phyloP scores from a whole-genome alignment of 495 filamentous ascomycete species.

The Niebla homalea region DNA sequence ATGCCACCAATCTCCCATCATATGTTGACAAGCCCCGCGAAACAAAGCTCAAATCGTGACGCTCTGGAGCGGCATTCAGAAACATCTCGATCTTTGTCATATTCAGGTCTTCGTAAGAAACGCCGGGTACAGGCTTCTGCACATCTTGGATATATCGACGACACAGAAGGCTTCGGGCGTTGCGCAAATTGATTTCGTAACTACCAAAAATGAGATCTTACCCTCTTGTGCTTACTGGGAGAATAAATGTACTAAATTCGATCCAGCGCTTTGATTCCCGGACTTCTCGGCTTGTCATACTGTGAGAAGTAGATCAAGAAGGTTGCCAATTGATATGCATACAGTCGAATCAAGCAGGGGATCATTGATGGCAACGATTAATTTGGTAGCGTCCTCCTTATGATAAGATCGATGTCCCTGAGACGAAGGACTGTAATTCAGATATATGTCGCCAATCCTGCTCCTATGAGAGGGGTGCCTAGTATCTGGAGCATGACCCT shows the following conservation, averaged over 20 bases:
- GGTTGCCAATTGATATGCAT: neutral
- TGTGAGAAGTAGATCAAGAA: neutral
- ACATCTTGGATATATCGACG: slow-evolving; percentile 1
- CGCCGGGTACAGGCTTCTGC: neutral
- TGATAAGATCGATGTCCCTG: neutral
- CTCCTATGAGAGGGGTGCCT: neutral
- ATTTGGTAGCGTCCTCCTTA: neutral
- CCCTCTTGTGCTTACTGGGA: neutral
- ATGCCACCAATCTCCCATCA: neutral
- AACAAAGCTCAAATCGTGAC: neutral
- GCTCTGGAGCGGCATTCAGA: neutral
- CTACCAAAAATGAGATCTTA: neutral
- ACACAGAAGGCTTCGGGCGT: neutral
- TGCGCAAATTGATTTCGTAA: slow-evolving; percentile 2
- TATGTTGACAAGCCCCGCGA: neutral
- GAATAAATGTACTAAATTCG: neutral
- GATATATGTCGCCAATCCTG: neutral
- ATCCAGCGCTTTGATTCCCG: neutral
- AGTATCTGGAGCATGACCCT: neutral
- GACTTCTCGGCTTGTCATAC: neutral
- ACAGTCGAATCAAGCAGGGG: neutral
- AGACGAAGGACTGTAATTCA: neutral
- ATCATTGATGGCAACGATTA: neutral
- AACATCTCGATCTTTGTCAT: neutral
- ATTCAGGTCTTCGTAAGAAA: neutral